phyloP scores from a whole-genome alignment of 768 basidiomycete species.

The Cyathus striatus region DNA sequence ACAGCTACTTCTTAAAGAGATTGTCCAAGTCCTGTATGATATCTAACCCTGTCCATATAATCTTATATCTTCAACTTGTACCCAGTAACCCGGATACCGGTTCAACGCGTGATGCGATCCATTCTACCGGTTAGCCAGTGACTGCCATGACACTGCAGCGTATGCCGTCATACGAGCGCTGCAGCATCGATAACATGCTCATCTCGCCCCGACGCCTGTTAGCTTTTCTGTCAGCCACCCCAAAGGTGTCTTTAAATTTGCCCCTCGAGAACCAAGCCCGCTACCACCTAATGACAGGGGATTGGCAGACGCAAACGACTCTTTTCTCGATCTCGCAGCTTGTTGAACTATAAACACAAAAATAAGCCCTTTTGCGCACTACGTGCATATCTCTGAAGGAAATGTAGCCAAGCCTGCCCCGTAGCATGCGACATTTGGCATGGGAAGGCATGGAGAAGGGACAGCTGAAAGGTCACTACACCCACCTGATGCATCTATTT shows the following conservation, averaged over 20 bases:
- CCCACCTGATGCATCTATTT: conserved; percentile 70
- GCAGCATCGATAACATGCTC: conserved; percentile 8
- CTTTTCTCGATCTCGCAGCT: conserved; percentile 66
- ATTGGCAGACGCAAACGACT: conserved; percentile 78
- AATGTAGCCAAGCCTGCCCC: too few relatives aligned
- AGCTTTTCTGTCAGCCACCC: conserved; percentile 78
- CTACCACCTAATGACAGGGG: conserved; percentile 71
- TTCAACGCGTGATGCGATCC: background rate
- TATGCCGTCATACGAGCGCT: too few relatives aligned
- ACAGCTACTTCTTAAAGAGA: background rate
- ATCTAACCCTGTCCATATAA: too few relatives aligned
- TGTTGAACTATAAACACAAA: conserved; percentile 49
- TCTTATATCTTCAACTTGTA: too few relatives aligned
- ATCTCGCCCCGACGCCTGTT: conserved; percentile 57
- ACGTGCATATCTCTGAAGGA: background rate
- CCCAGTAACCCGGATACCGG: background rate
- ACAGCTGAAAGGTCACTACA: conserved; percentile 1
- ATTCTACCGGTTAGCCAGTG: too few relatives aligned
- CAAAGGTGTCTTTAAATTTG: conserved; percentile 63
- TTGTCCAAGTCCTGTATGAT: background rate
- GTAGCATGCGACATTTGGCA: background rate
- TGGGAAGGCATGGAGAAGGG: background rate
- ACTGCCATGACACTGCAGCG: too few relatives aligned
- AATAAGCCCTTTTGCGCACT: background rate
- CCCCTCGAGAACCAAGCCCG: conserved; percentile 56